Conservation (phyloP, 352 stramenopile genomes). For the Pythium utonaiense region DNA sequence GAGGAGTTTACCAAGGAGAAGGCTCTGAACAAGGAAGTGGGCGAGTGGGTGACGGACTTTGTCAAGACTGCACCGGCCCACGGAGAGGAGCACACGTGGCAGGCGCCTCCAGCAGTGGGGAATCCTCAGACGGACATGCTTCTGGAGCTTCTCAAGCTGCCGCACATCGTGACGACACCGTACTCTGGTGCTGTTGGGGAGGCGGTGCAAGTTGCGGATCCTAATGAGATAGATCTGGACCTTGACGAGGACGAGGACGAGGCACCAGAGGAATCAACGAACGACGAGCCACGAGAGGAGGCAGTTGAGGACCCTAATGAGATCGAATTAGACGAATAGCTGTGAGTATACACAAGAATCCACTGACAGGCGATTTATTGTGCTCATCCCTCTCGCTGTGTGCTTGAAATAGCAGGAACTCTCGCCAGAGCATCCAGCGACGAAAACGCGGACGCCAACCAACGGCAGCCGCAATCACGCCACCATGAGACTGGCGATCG, state of each 20-base stretch:
- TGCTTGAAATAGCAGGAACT: neutral
- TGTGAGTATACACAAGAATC: neutral
- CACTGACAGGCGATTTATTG: neutral
- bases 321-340: constrained; percentile 23
- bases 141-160: constrained; percentile 89
- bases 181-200: constrained; percentile 35
- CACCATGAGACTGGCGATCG: neutral
- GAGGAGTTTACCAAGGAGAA: constrained; percentile 53
- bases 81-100: constrained; percentile 34
- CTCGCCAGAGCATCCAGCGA: too few relatives aligned
- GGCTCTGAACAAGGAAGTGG: constrained; percentile 38
- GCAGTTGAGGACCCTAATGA: constrained; percentile 19
- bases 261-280: neutral
- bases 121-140: constrained; percentile 96
- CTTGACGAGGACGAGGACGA: constrained; percentile 21
- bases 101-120: constrained; percentile 34
- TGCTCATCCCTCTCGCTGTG: neutral
- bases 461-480: neutral
- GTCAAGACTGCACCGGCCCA: constrained; percentile 67
- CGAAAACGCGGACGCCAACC: neutral
- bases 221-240: constrained; percentile 37
- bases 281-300: neutral
- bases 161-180: constrained; percentile 93
- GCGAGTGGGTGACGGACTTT: constrained; percentile 80
- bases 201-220: constrained; percentile 21